Evolutionary conservation across 1,284 basidiomycete genomes (phyloP).

Genomic region (Fomitopsis palustris): DNA sequence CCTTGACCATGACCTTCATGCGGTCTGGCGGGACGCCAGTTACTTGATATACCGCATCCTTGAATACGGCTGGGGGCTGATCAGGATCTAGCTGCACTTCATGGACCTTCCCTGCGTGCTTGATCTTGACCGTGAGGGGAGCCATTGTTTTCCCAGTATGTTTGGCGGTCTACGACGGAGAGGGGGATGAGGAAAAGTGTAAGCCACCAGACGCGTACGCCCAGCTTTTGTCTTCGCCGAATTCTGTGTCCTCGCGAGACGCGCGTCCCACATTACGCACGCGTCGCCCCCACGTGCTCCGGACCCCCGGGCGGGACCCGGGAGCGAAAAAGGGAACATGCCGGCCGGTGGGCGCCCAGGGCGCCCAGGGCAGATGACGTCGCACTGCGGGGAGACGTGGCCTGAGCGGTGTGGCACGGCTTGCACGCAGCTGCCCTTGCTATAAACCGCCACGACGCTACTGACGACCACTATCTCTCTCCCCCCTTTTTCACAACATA

Average conservation of each 20-base stretch:
- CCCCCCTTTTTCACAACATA: neutral
- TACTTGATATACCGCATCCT: conserved; percentile 74
- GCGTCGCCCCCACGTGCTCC: conserved; percentile 3
- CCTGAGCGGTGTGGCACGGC: conserved; percentile 1
- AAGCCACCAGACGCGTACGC: neutral
- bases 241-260: neutral
- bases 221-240: neutral
- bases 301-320: neutral
- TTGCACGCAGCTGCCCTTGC: neutral
- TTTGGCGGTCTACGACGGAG: neutral
- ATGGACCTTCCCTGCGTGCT: conserved; percentile 85
- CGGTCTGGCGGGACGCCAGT: conserved; percentile 89
- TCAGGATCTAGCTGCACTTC: conserved; percentile 66
- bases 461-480: neutral
- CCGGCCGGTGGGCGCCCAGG: neutral
- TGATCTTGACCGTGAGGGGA: conserved; percentile 74
- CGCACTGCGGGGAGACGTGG: conserved; percentile 1
- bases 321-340: neutral
- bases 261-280: neutral
- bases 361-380: conserved; percentile 3
- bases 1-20: conserved; percentile 98
- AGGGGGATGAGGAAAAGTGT: neutral
- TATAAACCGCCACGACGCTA: neutral
- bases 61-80: conserved; percentile 72
- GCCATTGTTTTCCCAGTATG: conserved; percentile 41